A percentile compares a stretch with the other conserved stretches of the same genome.
These are phyloP conservation scores for Komagataella phaffii DNA, from an alignment of 805 yeast species.

Conservation along the genomic window DNA sequence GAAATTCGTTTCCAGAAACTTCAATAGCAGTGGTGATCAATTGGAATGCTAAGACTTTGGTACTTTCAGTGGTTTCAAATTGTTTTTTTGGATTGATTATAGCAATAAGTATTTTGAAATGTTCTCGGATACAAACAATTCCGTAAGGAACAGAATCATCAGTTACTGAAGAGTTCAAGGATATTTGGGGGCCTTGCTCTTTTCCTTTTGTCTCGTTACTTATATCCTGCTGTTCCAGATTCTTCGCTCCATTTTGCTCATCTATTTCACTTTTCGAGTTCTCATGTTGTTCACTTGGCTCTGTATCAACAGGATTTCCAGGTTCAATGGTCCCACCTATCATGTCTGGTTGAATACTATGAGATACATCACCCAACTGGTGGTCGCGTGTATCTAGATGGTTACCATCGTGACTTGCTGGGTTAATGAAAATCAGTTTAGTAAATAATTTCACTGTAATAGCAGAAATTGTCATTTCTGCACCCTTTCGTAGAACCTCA, in stretches of 20 bases:
- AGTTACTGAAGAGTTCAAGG: neutral
- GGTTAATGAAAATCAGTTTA: slow-evolving; percentile 40
- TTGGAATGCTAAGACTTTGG: slow-evolving; percentile 71
- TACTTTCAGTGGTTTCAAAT: slow-evolving; percentile 74
- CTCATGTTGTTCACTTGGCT: neutral
- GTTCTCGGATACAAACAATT: slow-evolving; percentile 62
- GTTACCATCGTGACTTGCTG: slow-evolving; percentile 14
- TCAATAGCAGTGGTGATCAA: slow-evolving; percentile 72
- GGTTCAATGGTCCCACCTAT: slow-evolving; percentile 30
- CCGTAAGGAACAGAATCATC: slow-evolving; percentile 40
- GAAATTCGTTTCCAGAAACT: slow-evolving; percentile 54
- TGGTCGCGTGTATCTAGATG: slow-evolving; percentile 13
- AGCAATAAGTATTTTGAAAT: slow-evolving; percentile 60
- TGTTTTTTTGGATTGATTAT: slow-evolving; percentile 75
- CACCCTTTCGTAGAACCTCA: slow-evolving; percentile 78
- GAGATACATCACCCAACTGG: slow-evolving; percentile 11
- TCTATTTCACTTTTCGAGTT: slow-evolving; percentile 1
- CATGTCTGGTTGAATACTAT: slow-evolving; percentile 39
- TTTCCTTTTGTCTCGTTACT: neutral
- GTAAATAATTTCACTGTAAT: slow-evolving; percentile 60
- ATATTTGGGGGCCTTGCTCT: slow-evolving; percentile 9
- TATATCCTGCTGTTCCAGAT: slow-evolving; percentile 1
- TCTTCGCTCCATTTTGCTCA: slow-evolving; percentile 2
- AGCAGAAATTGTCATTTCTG: slow-evolving; percentile 66
- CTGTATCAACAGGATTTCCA: slow-evolving; percentile 1